Evolutionary conservation across 2,329 filamentous ascomycete genomes (phyloP).

Genomic region (Cercospora sp.): DNA sequence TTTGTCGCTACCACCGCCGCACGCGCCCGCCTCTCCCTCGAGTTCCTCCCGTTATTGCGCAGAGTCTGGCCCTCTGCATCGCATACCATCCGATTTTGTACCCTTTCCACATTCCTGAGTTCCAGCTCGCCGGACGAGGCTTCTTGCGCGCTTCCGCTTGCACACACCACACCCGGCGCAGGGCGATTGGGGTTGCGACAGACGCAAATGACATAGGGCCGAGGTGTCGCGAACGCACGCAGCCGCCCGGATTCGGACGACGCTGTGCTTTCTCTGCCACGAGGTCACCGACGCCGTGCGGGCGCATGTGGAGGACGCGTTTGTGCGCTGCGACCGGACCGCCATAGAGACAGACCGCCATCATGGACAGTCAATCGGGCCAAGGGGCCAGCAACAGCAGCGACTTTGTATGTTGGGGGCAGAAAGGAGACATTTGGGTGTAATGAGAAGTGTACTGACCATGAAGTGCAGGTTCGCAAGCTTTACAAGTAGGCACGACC

Average conservation of each 20-base stretch:
- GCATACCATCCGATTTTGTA: background rate
- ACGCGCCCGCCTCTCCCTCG: background rate
- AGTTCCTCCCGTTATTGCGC: background rate
- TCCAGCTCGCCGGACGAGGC: slow-evolving; percentile 11
- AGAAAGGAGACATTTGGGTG: background rate
- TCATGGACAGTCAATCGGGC: slow-evolving; percentile 48
- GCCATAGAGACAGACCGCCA: slow-evolving; percentile 17
- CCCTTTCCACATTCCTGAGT: slow-evolving; percentile 1
- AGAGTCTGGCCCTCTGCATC: slow-evolving; percentile 9
- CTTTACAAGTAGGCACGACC: slow-evolving; percentile 80
- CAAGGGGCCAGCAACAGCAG: slow-evolving; percentile 76
- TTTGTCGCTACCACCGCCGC: slow-evolving; percentile 14
- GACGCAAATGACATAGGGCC: slow-evolving; percentile 27
- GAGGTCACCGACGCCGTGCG: slow-evolving; percentile 13
- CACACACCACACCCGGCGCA: slow-evolving; percentile 11
- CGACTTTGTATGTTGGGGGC: slow-evolving; percentile 75
- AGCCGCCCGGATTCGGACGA: slow-evolving; percentile 20
- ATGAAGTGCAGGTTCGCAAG: slow-evolving; percentile 75
- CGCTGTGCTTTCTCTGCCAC: slow-evolving; percentile 18
- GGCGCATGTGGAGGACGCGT: slow-evolving; percentile 17
- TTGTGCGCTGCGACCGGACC: slow-evolving; percentile 7
- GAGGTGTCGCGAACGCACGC: slow-evolving; percentile 15
- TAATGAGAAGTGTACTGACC: slow-evolving; percentile 15
- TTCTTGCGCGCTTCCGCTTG: slow-evolving; percentile 4
- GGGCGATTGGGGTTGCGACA: slow-evolving; percentile 13